Base-by-base conservation (phyloP, 495 filamentous ascomycete species). In the Podospora bellae-mahoneyi region DNA sequence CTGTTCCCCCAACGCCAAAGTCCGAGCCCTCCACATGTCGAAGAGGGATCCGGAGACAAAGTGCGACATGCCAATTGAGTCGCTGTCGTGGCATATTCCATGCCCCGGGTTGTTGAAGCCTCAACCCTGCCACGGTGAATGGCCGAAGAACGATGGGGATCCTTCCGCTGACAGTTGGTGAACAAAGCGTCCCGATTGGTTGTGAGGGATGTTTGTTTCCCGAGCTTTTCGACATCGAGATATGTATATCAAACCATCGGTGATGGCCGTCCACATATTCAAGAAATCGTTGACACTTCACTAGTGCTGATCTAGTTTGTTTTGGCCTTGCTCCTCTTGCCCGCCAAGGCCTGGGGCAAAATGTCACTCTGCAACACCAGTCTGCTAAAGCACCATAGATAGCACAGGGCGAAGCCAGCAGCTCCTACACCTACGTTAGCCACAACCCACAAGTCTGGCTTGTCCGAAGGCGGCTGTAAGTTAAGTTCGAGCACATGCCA, bases 361-460 rank as follows among this genome's bases (percentile, higher is more conserved):
- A 84, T 66, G 3, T 78, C 80, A 62, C 88, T 89, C 74, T 92
- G 87, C 64, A 81, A 78, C 54, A 92, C 77, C 68, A 97, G 71
- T 69, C 84, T 88, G 85, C 86, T 89, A 64, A 93, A 77, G 73
- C 92, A 96, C 96, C 96, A 98, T 4, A 94, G 75, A 77, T 96
- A 97, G 73, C 92, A 94, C 26, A 96, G 78, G 0, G 87, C 87
- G 74, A 97, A 99, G 2, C 92, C 94, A 10, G 85, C 90, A 30
- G 90, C 90, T 6, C 94, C 95, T 9, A 98, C 80, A 26, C 92
- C 84, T 3, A 93, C 94, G 72, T 98, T 98, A 13, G 88, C 79
- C 1, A 99, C 96, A 7, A 94, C 89, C 93, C 93, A 98, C 10
- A 99, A 77, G 81, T 99, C 95, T 15, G 95, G 95, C 75, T 94